Base-by-base conservation (phyloP, 768 basidiomycete species). In the Collybiopsis luxurians region DNA sequence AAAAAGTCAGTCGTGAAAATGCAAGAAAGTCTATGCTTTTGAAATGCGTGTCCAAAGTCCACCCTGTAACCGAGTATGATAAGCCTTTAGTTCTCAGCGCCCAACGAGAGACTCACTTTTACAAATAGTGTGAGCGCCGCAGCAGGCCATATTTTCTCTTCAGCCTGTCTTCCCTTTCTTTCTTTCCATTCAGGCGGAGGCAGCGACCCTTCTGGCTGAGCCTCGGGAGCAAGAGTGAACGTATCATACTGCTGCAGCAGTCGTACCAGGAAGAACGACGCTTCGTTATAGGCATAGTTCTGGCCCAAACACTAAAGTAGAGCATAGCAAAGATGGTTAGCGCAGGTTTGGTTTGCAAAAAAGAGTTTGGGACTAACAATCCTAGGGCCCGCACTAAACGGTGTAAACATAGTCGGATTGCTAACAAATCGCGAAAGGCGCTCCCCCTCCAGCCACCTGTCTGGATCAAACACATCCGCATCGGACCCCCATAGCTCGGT, bases 271-370 rank as follows among this genome's bases (percentile, higher is more conserved):
- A 90, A 83, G 64, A 82, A 90, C n/a, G 85, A 82, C 47, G 84
- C 83, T 69, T 90, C 84, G 65, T 89, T 89, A 63, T 86, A 86
- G 4, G 88, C 89, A 57, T 89, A 89, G 62, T 88, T 85, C 66
- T 87, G 84, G 11, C 85, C 85, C 19, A 89, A 68, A 62, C 87
- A 89, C 86, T 89, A 63, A 30, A 15, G 30, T 40, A 46, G 12
- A 38, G 17, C 48, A 23, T 49, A 40, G 63, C 38, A 50, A 40
- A 10, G 17, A n/a, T 26, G 24, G 2, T 31, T 38, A 46, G n/a
- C n/a, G n/a, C n/a, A n/a, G n/a, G n/a, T n/a, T n/a, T n/a, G n/a
- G n/a, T n/a, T n/a, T n/a, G n/a, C n/a, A n/a, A n/a, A n/a, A n/a
- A n/a, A n/a, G n/a, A n/a, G n/a, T n/a, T n/a, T n/a, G n/a, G n/a